These are phyloP conservation scores for Geopyxis carbonaria DNA, from an alignment of 495 filamentous ascomycete species.

Conservation along the genomic window DNA sequence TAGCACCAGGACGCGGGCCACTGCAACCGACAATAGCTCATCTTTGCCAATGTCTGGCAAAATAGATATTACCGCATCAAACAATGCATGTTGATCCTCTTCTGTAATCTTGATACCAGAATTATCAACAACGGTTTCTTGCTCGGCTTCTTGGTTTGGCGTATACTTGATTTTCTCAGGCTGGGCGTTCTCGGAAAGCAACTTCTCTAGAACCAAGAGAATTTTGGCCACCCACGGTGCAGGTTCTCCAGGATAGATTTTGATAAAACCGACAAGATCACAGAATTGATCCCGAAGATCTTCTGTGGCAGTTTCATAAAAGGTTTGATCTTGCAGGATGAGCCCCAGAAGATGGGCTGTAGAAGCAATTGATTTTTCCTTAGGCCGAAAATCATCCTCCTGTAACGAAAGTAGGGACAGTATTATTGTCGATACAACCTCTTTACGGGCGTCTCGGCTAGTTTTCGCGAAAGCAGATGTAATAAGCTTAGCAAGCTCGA, in stretches of 20 bases:
- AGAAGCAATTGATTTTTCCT: conserved; percentile 72
- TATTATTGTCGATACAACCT: conserved; percentile 67
- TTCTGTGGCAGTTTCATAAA: conserved; percentile 59
- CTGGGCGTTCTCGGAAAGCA: conserved; percentile 73
- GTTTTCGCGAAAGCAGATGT: conserved; percentile 56
- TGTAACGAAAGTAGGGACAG: conserved; percentile 74
- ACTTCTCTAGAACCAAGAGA: conserved; percentile 72
- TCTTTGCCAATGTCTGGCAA: conserved; percentile 65
- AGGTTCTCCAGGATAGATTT: conserved; percentile 55
- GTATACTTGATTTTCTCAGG: conserved; percentile 60
- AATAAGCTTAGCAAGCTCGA: conserved; percentile 79
- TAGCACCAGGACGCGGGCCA: conserved; percentile 73
- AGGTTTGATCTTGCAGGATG: conserved; percentile 62
- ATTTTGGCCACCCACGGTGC: conserved; percentile 87
- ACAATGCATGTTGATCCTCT: conserved; percentile 49
- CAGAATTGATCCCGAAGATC: conserved; percentile 64
- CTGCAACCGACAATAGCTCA: conserved; percentile 63
- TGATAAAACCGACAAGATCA: conserved; percentile 63
- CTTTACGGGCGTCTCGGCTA: conserved; percentile 45
- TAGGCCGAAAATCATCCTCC: conserved; percentile 47
- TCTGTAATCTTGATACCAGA: conserved; percentile 39
- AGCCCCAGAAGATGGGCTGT: conserved; percentile 86
- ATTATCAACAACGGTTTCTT: conserved; percentile 30
- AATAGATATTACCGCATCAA: conserved; percentile 60
- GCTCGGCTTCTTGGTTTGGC: conserved; percentile 40